A percentile compares a stretch with the other conserved stretches of the same genome.
These are phyloP conservation scores for Leishmania martiniquensis DNA, from an alignment of 208 protist genomes.

Conservation along the genomic window DNA sequence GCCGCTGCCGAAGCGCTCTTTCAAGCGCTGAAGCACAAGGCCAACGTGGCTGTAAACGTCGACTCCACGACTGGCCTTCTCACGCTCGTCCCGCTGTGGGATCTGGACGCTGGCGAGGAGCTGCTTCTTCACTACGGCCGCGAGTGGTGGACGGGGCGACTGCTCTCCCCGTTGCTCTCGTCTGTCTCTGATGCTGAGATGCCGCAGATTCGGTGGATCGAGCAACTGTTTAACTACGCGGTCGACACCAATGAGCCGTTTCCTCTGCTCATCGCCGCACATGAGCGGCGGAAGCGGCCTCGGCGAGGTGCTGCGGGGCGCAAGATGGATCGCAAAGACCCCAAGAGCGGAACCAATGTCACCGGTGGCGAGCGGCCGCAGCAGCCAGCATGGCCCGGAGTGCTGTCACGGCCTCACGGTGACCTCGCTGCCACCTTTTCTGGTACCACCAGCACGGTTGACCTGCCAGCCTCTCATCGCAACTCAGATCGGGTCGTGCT, in stretches of 20 bases:
- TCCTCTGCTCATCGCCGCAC: conserved; percentile 45
- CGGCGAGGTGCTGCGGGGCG: background rate
- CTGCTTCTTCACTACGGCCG: conserved; percentile 85
- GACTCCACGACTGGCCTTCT: conserved; percentile 56
- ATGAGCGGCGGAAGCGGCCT: conserved; percentile 10
- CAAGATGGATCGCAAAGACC: background rate
- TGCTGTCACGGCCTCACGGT: background rate
- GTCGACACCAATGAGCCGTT: conserved; percentile 64
- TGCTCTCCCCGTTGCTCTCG: conserved; percentile 70
- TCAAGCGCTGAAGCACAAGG: conserved; percentile 59
- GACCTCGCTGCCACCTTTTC: background rate
- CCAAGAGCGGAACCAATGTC: background rate
- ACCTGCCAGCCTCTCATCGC: background rate
- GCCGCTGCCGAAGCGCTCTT: conserved; percentile 39
- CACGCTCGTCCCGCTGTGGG: conserved; percentile 61
- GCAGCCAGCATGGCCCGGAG: background rate
- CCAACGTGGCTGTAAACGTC: conserved; percentile 64
- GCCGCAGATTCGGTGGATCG: conserved; percentile 66
- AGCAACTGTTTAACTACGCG: conserved; percentile 50
- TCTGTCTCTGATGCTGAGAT: conserved; percentile 51
- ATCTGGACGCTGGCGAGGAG: conserved; percentile 75
- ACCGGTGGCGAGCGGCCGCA: background rate
- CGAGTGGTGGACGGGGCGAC: conserved; percentile 85
- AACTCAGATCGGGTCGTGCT: conserved; percentile 35
- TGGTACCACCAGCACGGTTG: background rate